Base-by-base conservation (phyloP, 1,284 basidiomycete genomes). In the Mycosarcoma mackinlayi region DNA sequence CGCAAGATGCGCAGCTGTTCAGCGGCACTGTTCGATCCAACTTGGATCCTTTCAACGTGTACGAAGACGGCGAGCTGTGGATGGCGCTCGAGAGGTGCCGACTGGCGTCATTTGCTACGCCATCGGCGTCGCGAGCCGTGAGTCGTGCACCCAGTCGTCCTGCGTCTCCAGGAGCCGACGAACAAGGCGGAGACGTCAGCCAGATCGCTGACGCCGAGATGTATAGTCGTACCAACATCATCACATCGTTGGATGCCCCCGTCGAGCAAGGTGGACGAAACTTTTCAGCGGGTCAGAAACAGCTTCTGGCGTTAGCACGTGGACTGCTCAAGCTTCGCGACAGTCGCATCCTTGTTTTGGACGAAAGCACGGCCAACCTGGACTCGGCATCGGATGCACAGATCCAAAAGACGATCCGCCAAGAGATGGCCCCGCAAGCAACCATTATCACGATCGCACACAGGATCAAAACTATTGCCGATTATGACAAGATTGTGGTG, bases 1-100 rank as follows among this genome's bases (percentile, higher is more conserved):
- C 95, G 71, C 94, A 91, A 84, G 91, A 92, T 78, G 88, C 89
- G 35, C 76, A 80, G 52, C 64, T 83, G 48, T 78, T 81, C 65
- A 69, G 59, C 23, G 78, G 82, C 37, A 81, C 78, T 13, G 72
- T 83, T 14, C 77, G 81, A 33, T 73, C 72, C 31, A 83, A 83
- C 57, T 56, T 82, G 45, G 85, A 86, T 55, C 91, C 91, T 0
- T 92, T 92, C 77, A 87, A 86, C 7, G 86, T 89, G 76, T 86
- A 89, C 75, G 89, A 91, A 49, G 91, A 93, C 78, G 86, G 87
- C 14, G 85, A 86, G 33, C 77, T 87, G 38, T 87, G 86, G 86
- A 85, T 85, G 48, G 86, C 85, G 2, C 79, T 87, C 0, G 79
- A 84, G 11, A 83, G 72, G 46, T 85, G 85, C 55, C 84, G 85